These are phyloP conservation scores for Citrullus colocynthis DNA, from an alignment of 306 rosid genomes.

Conservation along the genomic window DNA sequence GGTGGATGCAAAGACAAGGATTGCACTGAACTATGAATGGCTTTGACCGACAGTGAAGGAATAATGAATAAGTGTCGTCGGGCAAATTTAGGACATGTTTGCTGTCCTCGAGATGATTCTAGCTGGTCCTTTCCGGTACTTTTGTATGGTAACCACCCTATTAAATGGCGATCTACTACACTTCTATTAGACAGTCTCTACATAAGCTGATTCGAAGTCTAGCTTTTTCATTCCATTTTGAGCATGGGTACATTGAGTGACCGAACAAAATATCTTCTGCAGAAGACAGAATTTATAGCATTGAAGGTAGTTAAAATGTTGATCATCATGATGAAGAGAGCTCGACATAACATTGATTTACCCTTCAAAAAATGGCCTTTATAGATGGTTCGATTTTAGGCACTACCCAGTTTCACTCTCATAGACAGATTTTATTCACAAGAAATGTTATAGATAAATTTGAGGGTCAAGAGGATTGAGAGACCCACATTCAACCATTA, in stretches of 20 bases:
- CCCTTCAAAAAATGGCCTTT: no score
- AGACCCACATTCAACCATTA: no score
- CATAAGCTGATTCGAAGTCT: background rate
- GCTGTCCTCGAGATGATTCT: background rate
- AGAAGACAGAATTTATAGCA: background rate
- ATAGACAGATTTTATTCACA: no score
- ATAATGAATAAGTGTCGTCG: no score
- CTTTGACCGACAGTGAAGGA: no score
- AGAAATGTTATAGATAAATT: no score
- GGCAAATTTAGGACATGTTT: no score
- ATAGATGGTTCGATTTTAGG: no score
- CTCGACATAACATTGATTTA: background rate
- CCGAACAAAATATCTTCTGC: background rate
- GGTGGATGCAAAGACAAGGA: no score
- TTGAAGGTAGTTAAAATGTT: background rate
- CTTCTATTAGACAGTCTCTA: background rate
- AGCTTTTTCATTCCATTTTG: background rate
- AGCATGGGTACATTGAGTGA: background rate
- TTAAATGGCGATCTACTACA: background rate
- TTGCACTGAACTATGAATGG: no score
- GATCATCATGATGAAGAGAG: background rate
- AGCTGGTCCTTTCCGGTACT: background rate
- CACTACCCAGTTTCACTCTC: no score
- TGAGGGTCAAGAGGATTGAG: no score
- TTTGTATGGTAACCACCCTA: background rate